phyloP scores from a whole-genome alignment of 129 eudicot genomes.

The Heracleum sosnowskyi region DNA sequence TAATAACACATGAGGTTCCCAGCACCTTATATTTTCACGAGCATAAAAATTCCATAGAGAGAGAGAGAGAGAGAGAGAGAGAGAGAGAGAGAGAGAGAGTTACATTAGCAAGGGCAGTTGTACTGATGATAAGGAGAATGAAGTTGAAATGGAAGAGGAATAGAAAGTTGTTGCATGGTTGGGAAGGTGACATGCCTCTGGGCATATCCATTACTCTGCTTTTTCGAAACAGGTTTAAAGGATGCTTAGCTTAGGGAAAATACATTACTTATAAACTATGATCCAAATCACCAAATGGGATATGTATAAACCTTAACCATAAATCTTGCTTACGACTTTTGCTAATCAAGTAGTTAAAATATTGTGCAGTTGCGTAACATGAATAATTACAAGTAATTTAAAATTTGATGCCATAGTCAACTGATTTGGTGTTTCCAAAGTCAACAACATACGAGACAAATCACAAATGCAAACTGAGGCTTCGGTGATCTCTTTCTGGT shows the following conservation, averaged over 20 bases:
- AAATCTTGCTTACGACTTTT: background rate
- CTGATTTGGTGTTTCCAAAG: background rate
- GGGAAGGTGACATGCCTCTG: background rate
- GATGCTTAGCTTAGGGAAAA: background rate
- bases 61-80: slow-evolving; percentile 3
- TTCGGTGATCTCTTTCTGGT: no score
- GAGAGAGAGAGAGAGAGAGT: slow-evolving; percentile 2
- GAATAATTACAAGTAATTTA: no score
- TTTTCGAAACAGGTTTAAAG: background rate
- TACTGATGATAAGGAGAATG: background rate
- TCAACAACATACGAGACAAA: no score
- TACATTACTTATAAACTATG: no score
- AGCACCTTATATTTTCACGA: background rate
- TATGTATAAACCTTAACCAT: background rate
- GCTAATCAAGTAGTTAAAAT: background rate
- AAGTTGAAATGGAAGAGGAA: background rate
- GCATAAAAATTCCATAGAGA: no score
- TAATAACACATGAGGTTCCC: background rate
- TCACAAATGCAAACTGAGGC: no score
- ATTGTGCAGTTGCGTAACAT: background rate
- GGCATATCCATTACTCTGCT: background rate
- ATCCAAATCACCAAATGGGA: no score
- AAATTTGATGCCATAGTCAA: background rate
- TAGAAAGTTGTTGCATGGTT: background rate
- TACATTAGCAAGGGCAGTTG: background rate